Conservation (phyloP, 2,329 filamentous ascomycete species). For the Aspergillus pseudoterreus region DNA sequence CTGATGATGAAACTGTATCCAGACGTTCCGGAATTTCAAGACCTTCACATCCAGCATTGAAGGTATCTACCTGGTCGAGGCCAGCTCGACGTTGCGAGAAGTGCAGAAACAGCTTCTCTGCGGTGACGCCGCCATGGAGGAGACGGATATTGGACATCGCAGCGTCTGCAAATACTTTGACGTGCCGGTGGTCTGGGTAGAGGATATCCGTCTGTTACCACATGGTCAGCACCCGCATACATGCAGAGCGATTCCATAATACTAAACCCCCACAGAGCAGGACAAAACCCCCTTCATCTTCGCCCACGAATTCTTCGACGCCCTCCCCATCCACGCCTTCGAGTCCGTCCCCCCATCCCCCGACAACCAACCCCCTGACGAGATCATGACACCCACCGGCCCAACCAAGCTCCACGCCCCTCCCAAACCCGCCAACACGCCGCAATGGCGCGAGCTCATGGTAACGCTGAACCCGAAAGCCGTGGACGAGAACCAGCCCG, state of each 20-base stretch:
- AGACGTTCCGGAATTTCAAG: constrained; percentile 84
- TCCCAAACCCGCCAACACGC: constrained; percentile 37
- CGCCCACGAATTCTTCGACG: constrained; percentile 98
- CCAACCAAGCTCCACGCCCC: constrained; percentile 44
- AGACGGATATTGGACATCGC: constrained; percentile 69
- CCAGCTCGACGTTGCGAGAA: constrained; percentile 72
- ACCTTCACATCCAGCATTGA: constrained; percentile 72
- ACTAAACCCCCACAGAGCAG: constrained; percentile 44
- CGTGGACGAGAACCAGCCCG: constrained; percentile 46
- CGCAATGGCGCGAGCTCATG: constrained; percentile 79
- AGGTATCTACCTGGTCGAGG: constrained; percentile 89
- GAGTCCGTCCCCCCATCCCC: constrained; percentile 62
- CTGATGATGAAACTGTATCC: constrained; percentile 8
- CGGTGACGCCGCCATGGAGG: constrained; percentile 63
- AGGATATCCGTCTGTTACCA: constrained; percentile 81
- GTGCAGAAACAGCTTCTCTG: constrained; percentile 81
- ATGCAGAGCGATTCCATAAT: neutral
- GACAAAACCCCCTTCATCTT: constrained; percentile 84
- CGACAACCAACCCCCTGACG: constrained; percentile 46
- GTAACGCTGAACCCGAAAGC: constrained; percentile 64
- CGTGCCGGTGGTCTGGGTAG: constrained; percentile 81
- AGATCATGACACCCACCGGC: constrained; percentile 48
- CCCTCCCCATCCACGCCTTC: constrained; percentile 92
- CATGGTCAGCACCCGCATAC: constrained; percentile 49
- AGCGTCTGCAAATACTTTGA: constrained; percentile 72